Percentiles rank a stretch among this genome's conserved stretches.
These are phyloP conservation scores for Metrosideros polymorpha DNA, from an alignment of 441 rosid genomes.

Conservation along the genomic window DNA sequence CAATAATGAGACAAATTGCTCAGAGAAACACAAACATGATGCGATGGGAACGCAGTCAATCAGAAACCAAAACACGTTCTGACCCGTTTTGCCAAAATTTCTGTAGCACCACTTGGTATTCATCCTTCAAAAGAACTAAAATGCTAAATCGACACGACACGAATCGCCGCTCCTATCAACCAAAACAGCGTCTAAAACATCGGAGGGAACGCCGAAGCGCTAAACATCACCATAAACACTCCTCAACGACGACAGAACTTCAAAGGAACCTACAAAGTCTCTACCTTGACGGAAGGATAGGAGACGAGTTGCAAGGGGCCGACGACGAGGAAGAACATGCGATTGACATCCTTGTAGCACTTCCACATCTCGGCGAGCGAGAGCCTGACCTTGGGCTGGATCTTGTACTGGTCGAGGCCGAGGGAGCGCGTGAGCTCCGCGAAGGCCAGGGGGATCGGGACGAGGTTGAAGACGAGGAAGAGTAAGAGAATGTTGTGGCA, in stretches of 20 bases:
- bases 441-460: conserved; percentile 59
- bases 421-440: conserved; percentile 44
- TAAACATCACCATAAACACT: not conserved
- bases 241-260: not conserved
- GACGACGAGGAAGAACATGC: conserved; percentile 62
- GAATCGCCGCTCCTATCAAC: not conserved
- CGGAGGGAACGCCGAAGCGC: not conserved
- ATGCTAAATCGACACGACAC: not conserved
- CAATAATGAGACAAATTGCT: not conserved
- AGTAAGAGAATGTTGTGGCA: conserved; percentile 80
- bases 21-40: not conserved
- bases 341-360: conserved; percentile 78
- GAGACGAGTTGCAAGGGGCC: conserved; percentile 84
- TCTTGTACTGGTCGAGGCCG: conserved; percentile 55
- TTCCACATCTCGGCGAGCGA: conserved; percentile 47
- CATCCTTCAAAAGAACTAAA: not conserved
- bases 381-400: conserved; percentile 75
- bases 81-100: not conserved
- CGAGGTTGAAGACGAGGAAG: conserved; percentile 58
- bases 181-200: not conserved
- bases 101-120: not conserved
- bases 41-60: not conserved
- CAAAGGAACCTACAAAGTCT: not conserved
- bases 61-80: not conserved
- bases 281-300: conserved; percentile 75